These are phyloP conservation scores for Phalaenopsis hybrid DNA, from an alignment of 116 monocot genomes.

Conservation along the genomic window DNA sequence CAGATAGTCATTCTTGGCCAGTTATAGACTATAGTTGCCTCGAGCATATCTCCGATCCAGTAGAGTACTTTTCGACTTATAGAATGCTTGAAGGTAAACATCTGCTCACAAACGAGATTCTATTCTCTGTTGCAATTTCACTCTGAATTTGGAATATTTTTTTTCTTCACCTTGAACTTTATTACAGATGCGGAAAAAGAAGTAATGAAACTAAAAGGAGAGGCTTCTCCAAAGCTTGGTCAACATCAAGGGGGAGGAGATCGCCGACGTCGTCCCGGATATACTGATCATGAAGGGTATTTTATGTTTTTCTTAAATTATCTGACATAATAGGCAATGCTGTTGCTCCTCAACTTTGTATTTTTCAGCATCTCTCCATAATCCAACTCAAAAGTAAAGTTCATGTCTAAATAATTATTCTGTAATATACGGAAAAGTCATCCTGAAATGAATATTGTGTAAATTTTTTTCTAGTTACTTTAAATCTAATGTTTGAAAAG, in stretches of 20 bases:
- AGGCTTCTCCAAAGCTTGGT: conserved; percentile 10
- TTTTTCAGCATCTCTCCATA: neutral
- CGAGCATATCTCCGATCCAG: conserved; percentile 43
- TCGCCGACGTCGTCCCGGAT: conserved; percentile 50
- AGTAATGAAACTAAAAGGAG: conserved; percentile 43
- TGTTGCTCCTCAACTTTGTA: neutral
- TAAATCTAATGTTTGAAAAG: neutral
- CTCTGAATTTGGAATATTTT: neutral
- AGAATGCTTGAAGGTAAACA: conserved; percentile 50
- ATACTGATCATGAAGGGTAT: conserved; percentile 33
- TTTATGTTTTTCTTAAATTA: neutral
- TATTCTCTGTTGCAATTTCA: conserved; percentile 2
- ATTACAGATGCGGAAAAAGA: conserved; percentile 63
- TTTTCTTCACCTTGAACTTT: neutral
- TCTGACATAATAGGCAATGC: neutral
- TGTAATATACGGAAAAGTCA: neutral
- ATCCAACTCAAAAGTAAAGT: neutral
- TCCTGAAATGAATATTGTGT: neutral
- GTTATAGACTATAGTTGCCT: conserved; percentile 22
- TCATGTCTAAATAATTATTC: neutral
- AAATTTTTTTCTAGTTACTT: neutral
- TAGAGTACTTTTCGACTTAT: conserved; percentile 40
- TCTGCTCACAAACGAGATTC: conserved; percentile 5
- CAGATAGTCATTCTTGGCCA: conserved; percentile 20
- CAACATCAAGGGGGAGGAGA: conserved; percentile 8